These are phyloP conservation scores for Pseudonitzschia multiseries DNA, from an alignment of 108 stramenopile genomes.

Conservation along the genomic window DNA sequence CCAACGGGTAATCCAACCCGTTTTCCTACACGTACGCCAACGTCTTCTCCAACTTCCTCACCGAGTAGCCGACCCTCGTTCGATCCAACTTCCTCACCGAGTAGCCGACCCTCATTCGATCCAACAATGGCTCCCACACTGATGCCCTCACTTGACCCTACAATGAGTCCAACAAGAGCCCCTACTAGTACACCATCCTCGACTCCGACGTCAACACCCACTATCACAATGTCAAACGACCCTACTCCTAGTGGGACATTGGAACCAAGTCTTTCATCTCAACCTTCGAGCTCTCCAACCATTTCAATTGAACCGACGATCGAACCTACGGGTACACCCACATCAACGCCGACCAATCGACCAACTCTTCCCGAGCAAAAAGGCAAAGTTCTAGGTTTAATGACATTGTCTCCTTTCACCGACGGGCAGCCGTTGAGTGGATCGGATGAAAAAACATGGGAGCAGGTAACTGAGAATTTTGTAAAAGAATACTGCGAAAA, in stretches of 20 bases:
- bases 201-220: not conserved
- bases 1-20: not conserved
- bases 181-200: not conserved
- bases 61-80: too few species aligned
- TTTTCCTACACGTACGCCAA: not conserved
- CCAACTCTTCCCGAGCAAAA: not conserved
- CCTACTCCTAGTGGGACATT: constrained; percentile 24
- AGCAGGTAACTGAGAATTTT: not conserved
- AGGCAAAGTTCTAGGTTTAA: not conserved
- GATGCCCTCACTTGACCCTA: not conserved
- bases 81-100: constrained; percentile 18
- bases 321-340: not conserved
- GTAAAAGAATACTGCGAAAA: not conserved
- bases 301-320: constrained; percentile 5
- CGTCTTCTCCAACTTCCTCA: not conserved
- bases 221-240: constrained; percentile 4
- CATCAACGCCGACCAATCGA: not conserved
- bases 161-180: not conserved
- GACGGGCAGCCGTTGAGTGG: not conserved
- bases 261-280: constrained; percentile 18
- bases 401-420: constrained; percentile 1
- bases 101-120: constrained; percentile 4
- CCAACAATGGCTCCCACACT: constrained; percentile 8
- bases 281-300: constrained; percentile 12
- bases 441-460: not conserved